Percentiles rank a stretch among this genome's conserved stretches.
Conservation (phyloP, 495 filamentous ascomycete species). For the Tuber umbilicatum region DNA sequence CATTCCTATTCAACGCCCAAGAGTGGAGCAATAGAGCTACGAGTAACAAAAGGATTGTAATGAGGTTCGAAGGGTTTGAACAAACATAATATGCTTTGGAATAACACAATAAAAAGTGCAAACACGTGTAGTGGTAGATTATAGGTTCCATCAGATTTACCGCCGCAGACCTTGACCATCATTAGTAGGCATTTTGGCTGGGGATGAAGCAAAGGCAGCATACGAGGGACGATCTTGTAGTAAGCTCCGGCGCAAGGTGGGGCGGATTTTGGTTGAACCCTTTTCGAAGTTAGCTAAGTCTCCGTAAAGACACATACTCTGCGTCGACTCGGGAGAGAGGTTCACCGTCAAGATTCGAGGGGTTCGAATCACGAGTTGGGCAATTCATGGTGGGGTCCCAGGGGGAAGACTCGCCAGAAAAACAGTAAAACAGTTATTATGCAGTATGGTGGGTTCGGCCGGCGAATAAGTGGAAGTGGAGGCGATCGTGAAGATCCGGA, state of each 20-base stretch:
- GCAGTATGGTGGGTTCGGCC: constrained; percentile 9
- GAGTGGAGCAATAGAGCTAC: not conserved
- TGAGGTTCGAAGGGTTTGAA: not conserved
- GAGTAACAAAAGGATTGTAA: not conserved
- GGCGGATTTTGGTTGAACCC: constrained; percentile 40
- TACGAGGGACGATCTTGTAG: constrained; percentile 38
- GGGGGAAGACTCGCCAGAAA: not conserved
- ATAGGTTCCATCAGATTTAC: constrained; percentile 38
- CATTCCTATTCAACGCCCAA: not conserved
- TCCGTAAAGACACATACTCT: constrained; percentile 1
- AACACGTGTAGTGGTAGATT: constrained; percentile 56
- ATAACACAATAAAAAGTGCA: constrained; percentile 67
- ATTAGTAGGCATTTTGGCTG: constrained; percentile 1
- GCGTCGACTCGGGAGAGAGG: not conserved
- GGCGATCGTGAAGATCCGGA: not conserved
- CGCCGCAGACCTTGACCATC: constrained; percentile 35
- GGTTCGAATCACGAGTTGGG: constrained; percentile 38
- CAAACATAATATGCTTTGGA: constrained; percentile 55
- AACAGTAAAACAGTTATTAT: constrained; percentile 1
- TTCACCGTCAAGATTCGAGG: constrained; percentile 23
- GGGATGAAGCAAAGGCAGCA: constrained; percentile 8
- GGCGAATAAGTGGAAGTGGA: constrained; percentile 10
- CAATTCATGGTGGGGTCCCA: constrained; percentile 34
- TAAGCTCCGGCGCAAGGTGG: constrained; percentile 39
- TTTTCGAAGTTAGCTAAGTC: constrained; percentile 25